Percentiles rank a stretch among this genome's conserved stretches.
Evolutionary conservation across 176 grass and related monocot genomes (phyloP).

Genomic region (Bonia amplexicaulis): DNA sequence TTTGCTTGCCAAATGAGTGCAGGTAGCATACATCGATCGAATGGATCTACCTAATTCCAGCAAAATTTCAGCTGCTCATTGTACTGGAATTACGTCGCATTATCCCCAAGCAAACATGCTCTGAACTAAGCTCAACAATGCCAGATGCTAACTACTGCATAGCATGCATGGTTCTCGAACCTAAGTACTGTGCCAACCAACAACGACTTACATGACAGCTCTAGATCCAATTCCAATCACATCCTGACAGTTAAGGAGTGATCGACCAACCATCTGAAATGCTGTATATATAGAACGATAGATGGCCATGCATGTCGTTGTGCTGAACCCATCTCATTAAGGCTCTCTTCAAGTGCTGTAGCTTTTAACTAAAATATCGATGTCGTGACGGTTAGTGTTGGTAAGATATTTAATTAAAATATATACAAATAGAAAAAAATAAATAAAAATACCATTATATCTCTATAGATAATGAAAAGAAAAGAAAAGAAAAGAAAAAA

Average conservation of each 20-base stretch:
- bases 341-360: too few relatives aligned
- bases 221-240: not conserved
- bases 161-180: not conserved
- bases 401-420: too few relatives aligned
- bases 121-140: not conserved
- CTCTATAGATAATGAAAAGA: too few relatives aligned
- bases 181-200: not conserved
- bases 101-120: not conserved
- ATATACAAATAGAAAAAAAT: too few relatives aligned
- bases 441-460: too few relatives aligned
- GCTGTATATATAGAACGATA: not conserved
- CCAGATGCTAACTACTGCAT: not conserved
- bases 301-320: not conserved
- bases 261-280: constrained; percentile 4
- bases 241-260: constrained; percentile 1
- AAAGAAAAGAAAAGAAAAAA: too few relatives aligned
- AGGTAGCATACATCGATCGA: not conserved
- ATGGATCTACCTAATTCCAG: not conserved
- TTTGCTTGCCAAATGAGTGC: not conserved
- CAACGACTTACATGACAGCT: not conserved
- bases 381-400: too few relatives aligned
- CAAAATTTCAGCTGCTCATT: not conserved
- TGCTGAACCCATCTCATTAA: not conserved
- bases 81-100: not conserved
- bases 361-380: too few relatives aligned